Evolutionary conservation across 768 basidiomycete genomes (phyloP).

Genomic region (Trametes elegans): DNA sequence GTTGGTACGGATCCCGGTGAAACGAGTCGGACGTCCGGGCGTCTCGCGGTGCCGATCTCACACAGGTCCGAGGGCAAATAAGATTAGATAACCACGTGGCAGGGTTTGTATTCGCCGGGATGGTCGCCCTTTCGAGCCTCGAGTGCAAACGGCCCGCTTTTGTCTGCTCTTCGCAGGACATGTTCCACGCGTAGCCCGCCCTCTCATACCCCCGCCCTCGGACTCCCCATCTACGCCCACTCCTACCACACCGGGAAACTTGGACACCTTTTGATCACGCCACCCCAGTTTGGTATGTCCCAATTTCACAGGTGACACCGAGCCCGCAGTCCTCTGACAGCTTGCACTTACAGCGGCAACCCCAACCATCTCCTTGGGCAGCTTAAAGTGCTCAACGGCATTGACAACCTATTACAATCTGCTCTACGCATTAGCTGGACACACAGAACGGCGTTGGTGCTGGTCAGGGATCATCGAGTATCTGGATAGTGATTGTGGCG

Average conservation of each 20-base stretch:
- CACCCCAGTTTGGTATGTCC: background rate
- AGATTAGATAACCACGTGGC: slow-evolving; percentile 23
- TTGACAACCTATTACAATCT: background rate
- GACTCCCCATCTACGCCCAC: background rate
- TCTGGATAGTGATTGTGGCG: slow-evolving; percentile 4
- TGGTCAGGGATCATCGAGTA: background rate
- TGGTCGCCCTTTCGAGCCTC: slow-evolving; percentile 1
- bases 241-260: background rate
- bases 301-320: background rate
- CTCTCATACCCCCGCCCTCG: background rate
- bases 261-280: background rate
- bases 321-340: background rate
- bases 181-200: background rate
- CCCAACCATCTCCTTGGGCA: background rate
- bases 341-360: background rate
- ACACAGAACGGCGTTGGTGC: no score
- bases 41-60: background rate
- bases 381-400: no score
- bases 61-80: background rate
- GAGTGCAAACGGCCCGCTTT: slow-evolving; percentile 8
- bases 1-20: background rate
- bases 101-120: slow-evolving; percentile 4
- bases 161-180: slow-evolving; percentile 6
- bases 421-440: no score
- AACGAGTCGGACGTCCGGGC: background rate